Conservation (phyloP, 768 basidiomycete species). For the Amanita subjunquillea region DNA sequence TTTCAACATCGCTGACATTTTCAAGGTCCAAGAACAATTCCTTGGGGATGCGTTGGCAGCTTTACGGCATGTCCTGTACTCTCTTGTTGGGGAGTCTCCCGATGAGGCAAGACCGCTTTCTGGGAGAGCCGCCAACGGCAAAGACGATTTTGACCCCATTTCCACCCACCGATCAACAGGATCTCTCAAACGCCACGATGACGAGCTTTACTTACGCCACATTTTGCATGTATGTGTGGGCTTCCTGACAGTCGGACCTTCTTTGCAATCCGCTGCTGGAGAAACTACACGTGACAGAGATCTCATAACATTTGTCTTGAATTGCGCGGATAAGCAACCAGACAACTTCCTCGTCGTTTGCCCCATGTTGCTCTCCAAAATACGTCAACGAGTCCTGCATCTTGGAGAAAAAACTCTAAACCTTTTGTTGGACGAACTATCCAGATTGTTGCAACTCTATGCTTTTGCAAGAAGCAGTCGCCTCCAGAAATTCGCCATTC, state of each 20-base stretch:
- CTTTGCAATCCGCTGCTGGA: conserved; percentile 46
- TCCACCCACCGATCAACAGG: conserved; percentile 20
- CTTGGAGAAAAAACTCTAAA: conserved; percentile 42
- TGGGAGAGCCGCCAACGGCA: conserved; percentile 27
- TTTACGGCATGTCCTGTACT: conserved; percentile 32
- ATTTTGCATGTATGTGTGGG: conserved; percentile 44
- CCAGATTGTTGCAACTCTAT: conserved; percentile 41
- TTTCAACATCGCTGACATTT: background rate
- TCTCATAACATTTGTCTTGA: conserved; percentile 40
- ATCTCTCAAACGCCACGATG: conserved; percentile 15
- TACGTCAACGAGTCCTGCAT: conserved; percentile 43
- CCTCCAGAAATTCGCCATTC: conserved; percentile 43
- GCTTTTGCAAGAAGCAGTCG: conserved; percentile 41
- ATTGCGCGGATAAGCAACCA: conserved; percentile 27
- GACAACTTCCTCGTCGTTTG: conserved; percentile 53
- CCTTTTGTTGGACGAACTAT: conserved; percentile 43
- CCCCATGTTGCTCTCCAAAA: conserved; percentile 41
- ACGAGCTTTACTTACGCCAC: conserved; percentile 18
- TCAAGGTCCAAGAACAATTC: conserved; percentile 5
- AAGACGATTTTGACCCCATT: conserved; percentile 50
- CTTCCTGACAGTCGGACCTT: conserved; percentile 54
- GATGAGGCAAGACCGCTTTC: conserved; percentile 11
- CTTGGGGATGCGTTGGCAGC: conserved; percentile 12
- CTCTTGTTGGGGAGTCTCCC: conserved; percentile 19
- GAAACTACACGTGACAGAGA: conserved; percentile 56